These are phyloP conservation scores for Taphrina confusa DNA, from an alignment of 1,139 yeast species.

Conservation along the genomic window DNA sequence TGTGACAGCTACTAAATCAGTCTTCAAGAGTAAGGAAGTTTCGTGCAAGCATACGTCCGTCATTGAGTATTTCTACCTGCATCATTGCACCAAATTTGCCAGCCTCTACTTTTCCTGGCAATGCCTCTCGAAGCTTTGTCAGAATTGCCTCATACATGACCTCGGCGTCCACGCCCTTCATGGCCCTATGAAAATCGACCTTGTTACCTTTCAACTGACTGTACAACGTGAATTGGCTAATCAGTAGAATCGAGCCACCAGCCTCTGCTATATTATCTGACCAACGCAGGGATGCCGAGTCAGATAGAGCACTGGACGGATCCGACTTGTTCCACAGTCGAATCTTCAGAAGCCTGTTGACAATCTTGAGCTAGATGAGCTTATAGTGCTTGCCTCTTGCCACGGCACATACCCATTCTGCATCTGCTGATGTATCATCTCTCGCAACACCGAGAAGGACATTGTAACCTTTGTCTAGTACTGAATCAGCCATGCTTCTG, in stretches of 20 bases:
- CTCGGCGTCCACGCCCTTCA: constrained; percentile 55
- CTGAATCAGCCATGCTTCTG: not conserved
- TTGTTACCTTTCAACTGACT: constrained; percentile 49
- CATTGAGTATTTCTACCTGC: constrained; percentile 84
- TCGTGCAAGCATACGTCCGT: constrained; percentile 54
- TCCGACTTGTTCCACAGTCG: constrained; percentile 19
- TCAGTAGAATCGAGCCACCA: constrained; percentile 44
- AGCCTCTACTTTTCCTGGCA: constrained; percentile 57
- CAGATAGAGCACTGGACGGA: not conserved
- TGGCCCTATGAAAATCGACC: constrained; percentile 41
- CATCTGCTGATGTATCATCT: constrained; percentile 15
- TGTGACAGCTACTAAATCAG: constrained; percentile 54
- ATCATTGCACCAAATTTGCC: constrained; percentile 97
- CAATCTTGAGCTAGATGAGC: constrained; percentile 10
- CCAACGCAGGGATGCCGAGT: constrained; percentile 5
- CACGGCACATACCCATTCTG: constrained; percentile 13
- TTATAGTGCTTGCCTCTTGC: not conserved
- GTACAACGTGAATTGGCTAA: constrained; percentile 85
- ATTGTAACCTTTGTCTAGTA: constrained; percentile 12
- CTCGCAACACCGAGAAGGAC: constrained; percentile 23
- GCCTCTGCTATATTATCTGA: constrained; percentile 20
- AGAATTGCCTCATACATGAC: constrained; percentile 68
- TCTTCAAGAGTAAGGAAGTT: not conserved
- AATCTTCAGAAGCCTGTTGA: constrained; percentile 26
- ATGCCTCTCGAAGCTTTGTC: constrained; percentile 51